Percentiles rank a stretch among this genome's conserved stretches.
These are phyloP conservation scores for Calonectria honghensis DNA, from an alignment of 2,329 filamentous ascomycete genomes.

Conservation along the genomic window DNA sequence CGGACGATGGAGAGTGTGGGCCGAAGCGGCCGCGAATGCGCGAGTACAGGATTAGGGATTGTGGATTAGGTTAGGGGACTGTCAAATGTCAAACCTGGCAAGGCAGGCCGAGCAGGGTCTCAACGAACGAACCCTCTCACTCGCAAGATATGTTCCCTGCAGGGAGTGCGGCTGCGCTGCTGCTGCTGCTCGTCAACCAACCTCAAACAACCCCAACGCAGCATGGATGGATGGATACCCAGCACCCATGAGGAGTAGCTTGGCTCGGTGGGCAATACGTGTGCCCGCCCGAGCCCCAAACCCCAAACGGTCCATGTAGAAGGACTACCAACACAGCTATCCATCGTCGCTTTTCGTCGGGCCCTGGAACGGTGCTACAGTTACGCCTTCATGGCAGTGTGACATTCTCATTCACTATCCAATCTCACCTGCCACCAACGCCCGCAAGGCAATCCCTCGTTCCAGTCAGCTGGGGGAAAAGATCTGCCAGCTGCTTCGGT, in stretches of 20 bases:
- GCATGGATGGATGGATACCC: conserved; percentile 29
- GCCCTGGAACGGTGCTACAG: conserved; percentile 45
- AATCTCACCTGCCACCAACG: conserved; percentile 45
- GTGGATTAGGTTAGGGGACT: conserved; percentile 19
- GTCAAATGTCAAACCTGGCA: conserved; percentile 22
- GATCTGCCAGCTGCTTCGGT: conserved; percentile 9
- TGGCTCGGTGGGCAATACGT: neutral
- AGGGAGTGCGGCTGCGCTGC: conserved; percentile 14
- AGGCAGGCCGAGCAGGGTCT: conserved; percentile 13
- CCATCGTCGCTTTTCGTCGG: conserved; percentile 39
- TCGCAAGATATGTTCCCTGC: conserved; percentile 18
- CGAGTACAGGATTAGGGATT: conserved; percentile 21
- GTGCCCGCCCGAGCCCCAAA: conserved; percentile 7
- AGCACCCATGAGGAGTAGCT: conserved; percentile 18
- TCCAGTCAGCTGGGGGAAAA: conserved; percentile 39
- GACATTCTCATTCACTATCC: neutral
- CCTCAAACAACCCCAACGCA: conserved; percentile 23
- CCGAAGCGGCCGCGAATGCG: conserved; percentile 11
- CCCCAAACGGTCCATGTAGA: conserved; percentile 8
- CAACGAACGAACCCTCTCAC: conserved; percentile 17
- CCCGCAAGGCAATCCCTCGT: conserved; percentile 53
- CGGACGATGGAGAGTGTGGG: conserved; percentile 15
- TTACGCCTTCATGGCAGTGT: conserved; percentile 2
- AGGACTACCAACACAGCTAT: conserved; percentile 20
- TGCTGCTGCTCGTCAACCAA: conserved; percentile 16